Evolutionary conservation across 2,329 filamentous ascomycete genomes (phyloP).

Genomic region (Aspergillus hortae): DNA sequence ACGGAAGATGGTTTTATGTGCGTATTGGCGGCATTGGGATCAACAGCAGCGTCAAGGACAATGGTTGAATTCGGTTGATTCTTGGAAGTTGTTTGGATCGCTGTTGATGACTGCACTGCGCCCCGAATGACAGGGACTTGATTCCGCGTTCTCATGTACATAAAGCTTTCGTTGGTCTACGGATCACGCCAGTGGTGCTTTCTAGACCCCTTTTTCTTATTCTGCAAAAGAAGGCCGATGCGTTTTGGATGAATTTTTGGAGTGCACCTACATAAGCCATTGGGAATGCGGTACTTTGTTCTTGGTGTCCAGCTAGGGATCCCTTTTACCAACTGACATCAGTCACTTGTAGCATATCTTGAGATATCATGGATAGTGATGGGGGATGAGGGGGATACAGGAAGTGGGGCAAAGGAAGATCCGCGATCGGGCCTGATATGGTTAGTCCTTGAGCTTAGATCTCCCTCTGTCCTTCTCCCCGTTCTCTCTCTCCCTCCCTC

Average conservation of each 20-base stretch:
- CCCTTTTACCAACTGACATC: neutral
- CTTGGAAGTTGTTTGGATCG: slow-evolving; percentile 9
- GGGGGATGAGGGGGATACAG: neutral
- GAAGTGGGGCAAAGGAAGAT: neutral
- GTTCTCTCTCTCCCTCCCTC: neutral
- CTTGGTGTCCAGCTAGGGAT: neutral
- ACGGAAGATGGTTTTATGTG: slow-evolving; percentile 23
- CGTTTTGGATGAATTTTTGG: neutral
- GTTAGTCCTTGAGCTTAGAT: neutral
- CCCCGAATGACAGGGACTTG: slow-evolving; percentile 17
- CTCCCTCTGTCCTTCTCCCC: neutral
- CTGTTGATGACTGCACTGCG: slow-evolving; percentile 10
- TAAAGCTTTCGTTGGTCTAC: slow-evolving; percentile 24
- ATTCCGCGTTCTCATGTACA: slow-evolving; percentile 33
- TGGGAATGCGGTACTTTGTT: neutral
- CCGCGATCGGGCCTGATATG: neutral
- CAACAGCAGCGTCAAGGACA: slow-evolving; percentile 10
- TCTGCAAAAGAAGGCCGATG: slow-evolving; percentile 1
- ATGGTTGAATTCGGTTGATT: slow-evolving; percentile 11
- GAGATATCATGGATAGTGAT: neutral
- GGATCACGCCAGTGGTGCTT: slow-evolving; percentile 22
- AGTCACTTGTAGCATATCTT: neutral
- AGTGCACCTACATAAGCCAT: neutral
- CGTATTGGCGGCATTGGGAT: slow-evolving; percentile 14
- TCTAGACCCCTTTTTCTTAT: slow-evolving; percentile 12